phyloP scores from a whole-genome alignment of 371 early-diverging fungal species.

The Blastocladiella emersonii region DNA sequence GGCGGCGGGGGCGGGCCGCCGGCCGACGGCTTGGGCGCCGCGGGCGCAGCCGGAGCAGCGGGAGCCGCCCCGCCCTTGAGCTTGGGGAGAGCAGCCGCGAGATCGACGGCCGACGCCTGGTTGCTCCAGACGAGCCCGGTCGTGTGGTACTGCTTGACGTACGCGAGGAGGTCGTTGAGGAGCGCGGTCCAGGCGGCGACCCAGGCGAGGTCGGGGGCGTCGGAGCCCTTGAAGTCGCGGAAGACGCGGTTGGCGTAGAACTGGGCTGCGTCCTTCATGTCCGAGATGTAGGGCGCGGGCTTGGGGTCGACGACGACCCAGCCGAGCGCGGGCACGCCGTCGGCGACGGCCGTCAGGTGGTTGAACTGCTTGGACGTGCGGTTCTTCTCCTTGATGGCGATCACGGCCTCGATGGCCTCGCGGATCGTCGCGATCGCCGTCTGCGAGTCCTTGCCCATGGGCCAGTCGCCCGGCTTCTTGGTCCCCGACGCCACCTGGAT shows the following conservation, averaged over 20 bases:
- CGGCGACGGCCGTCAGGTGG: slow-evolving; percentile 70
- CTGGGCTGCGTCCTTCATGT: slow-evolving; percentile 80
- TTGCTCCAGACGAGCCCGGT: slow-evolving; percentile 71
- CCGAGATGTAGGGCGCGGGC: slow-evolving; percentile 72
- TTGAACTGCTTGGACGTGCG: slow-evolving; percentile 56
- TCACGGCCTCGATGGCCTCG: slow-evolving; percentile 43
- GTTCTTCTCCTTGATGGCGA: slow-evolving; percentile 58
- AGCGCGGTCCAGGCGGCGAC: slow-evolving; percentile 49
- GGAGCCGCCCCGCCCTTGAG: slow-evolving; percentile 14
- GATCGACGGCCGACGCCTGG: slow-evolving; percentile 48
- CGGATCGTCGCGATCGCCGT: slow-evolving; percentile 46
- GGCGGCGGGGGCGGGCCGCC: slow-evolving; percentile 31
- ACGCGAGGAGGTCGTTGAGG: slow-evolving; percentile 56
- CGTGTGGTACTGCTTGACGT: slow-evolving; percentile 76
- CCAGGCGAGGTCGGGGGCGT: slow-evolving; percentile 66
- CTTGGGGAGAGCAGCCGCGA: slow-evolving; percentile 13
- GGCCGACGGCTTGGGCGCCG: slow-evolving; percentile 22
- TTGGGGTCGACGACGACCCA: slow-evolving; percentile 86
- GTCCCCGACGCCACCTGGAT: slow-evolving; percentile 51
- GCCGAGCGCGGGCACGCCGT: slow-evolving; percentile 78
- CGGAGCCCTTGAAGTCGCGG: slow-evolving; percentile 81
- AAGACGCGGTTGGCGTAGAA: slow-evolving; percentile 84
- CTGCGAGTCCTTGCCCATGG: slow-evolving; percentile 21
- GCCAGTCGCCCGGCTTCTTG: slow-evolving; percentile 62
- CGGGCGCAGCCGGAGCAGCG: slow-evolving; percentile 25